These are phyloP conservation scores for Spergularia marina DNA, from an alignment of 148 eudicot genomes.

Conservation along the genomic window DNA sequence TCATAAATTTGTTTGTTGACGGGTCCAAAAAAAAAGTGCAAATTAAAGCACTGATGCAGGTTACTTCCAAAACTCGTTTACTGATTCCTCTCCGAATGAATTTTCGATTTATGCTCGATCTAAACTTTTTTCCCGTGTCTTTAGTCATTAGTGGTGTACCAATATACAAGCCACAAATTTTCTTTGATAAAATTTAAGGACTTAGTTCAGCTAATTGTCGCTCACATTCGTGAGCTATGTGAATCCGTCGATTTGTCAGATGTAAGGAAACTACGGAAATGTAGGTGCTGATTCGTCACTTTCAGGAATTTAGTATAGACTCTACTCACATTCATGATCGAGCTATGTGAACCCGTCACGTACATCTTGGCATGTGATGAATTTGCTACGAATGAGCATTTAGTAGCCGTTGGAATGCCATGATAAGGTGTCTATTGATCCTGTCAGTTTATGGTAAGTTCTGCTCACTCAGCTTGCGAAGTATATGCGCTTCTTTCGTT, in stretches of 20 bases:
- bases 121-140: too few species aligned
- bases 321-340: slow-evolving; percentile 75
- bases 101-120: too few species aligned
- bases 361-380: slow-evolving; percentile 82
- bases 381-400: slow-evolving; percentile 60
- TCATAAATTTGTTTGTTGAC: slow-evolving; percentile 15
- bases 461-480: background rate
- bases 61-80: slow-evolving; percentile 2
- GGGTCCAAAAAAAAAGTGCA: too few species aligned
- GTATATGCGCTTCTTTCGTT: slow-evolving; percentile 8
- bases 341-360: slow-evolving; percentile 89
- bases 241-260: background rate
- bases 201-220: background rate
- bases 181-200: too few species aligned
- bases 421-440: slow-evolving; percentile 81
- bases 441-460: slow-evolving; percentile 86
- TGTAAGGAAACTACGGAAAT: too few species aligned
- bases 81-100: background rate
- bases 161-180: background rate
- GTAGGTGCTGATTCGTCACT: background rate
- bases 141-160: too few species aligned
- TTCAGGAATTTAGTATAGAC: slow-evolving; percentile 67
- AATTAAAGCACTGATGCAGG: too few species aligned
- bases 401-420: slow-evolving; percentile 63
- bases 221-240: too few species aligned